Base-by-base conservation (phyloP, 140 eudicot species). In the Bidens hawaiensis region DNA sequence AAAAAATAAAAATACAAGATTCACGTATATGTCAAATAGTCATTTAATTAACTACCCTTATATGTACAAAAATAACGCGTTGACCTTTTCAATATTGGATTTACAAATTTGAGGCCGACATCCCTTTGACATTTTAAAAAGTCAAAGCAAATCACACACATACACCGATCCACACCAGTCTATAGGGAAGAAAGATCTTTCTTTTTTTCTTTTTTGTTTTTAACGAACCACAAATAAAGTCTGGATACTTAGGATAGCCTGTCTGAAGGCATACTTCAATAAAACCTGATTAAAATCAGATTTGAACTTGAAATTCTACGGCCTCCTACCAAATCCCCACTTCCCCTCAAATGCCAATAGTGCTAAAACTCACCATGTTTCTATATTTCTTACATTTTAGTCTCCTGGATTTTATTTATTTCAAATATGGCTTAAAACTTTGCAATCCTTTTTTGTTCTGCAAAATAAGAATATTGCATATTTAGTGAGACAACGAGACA, bases 101-200 rank as follows among this genome's bases (percentile, higher is more conserved):
- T 21, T 49, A 21, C 1, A 6, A 59, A 15, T 2, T 21, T 0
- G 45, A 68, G 31, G 13, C 69, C 46, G 27, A 33, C 62, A n/a
- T 47, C 68, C 58, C 57, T 71, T 78, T 74, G 76, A 69, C 80
- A 57, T 69, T 53, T 33, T 16, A 38, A 55, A 5, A 62, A 75
- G 76, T 75, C 81, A 75, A 69, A 42, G 62, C 57, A 18, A 53
- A n/a, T n/a, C 48, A 17, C 30, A 73, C 72, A 73, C 71, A 5
- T 31, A 10, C 38, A 7, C n/a, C n/a, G n/a, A n/a, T n/a, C 8
- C 9, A 31, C 43, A 61, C 40, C 10, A 12, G 27, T 36, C 28
- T 48, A 13, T 33, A 16, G 73, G 73, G 15, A 12, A 60, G 51
- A 62, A 45, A 33, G 33, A 24, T 15, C 13, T 51, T 9, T 33